Evolutionary conservation across 2,329 filamentous ascomycete genomes (phyloP).

Genomic region (Xylariaceae sp.): DNA sequence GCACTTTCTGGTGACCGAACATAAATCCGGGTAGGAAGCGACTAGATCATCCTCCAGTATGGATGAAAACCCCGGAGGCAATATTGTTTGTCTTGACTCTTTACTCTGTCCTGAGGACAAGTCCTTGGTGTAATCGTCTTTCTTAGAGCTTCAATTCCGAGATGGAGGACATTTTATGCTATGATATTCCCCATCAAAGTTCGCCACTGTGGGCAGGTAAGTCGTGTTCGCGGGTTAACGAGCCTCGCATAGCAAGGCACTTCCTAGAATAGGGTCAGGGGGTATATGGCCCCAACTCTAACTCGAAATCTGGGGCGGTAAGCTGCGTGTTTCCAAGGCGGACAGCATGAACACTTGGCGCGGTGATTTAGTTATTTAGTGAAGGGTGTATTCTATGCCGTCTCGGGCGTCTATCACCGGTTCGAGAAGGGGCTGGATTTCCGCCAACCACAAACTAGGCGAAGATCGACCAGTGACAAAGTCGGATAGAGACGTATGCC

Average conservation of each 20-base stretch:
- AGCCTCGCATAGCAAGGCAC: constrained; percentile 25
- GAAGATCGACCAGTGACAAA: constrained; percentile 27
- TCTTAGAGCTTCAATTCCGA: constrained; percentile 15
- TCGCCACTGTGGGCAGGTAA: constrained; percentile 24
- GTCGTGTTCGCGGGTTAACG: constrained; percentile 16
- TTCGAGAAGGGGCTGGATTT: constrained; percentile 25
- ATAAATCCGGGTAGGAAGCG: constrained; percentile 24
- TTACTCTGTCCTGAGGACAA: constrained; percentile 23
- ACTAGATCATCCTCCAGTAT: constrained; percentile 28
- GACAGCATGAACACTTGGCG: constrained; percentile 3
- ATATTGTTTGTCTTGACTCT: constrained; percentile 16
- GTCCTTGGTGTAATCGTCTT: constrained; percentile 11
- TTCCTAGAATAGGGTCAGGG: constrained; percentile 21
- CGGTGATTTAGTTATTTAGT: constrained; percentile 19
- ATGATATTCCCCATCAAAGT: constrained; percentile 18
- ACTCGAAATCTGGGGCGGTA: constrained; percentile 27
- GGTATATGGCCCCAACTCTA: constrained; percentile 28
- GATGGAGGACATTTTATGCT: constrained; percentile 28
- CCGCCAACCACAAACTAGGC: constrained; percentile 22
- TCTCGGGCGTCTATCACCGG: constrained; percentile 28
- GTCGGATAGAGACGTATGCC: constrained; percentile 19
- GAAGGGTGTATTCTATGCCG: constrained; percentile 16
- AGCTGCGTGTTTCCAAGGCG: constrained; percentile 21
- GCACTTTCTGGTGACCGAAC: constrained; percentile 24
- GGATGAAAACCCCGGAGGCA: constrained; percentile 20